Evolutionary conservation across 768 basidiomycete genomes (phyloP), one percentile per base, ranked within the genome.

Genomic region (Rhodocollybia butyracea): DNA sequence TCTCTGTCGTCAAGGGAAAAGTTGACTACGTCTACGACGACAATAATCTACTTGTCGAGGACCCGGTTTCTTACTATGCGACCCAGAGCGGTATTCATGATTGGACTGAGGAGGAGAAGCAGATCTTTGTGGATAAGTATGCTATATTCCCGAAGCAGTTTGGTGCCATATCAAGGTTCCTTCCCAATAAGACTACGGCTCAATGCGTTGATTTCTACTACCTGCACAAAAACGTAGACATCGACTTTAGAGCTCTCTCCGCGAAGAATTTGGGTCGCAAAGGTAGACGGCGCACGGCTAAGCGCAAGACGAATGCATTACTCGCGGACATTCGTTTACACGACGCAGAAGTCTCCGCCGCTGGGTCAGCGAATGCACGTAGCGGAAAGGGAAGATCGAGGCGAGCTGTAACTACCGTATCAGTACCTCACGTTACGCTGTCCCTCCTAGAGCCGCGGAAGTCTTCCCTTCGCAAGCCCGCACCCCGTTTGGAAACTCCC

Each of bases 201-300:
- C 90, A 97, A 77, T 97, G 94, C 66, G 90, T 98, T 43, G 82
- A 88, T 46, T 96, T 85, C 71, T 98, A 98, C 71, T 98, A 98
- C 69, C 75, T 96, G 48, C 91, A 94, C 73, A 98, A 98, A 79
- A 93, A 94, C 73, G 81, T 80, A 62, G 70, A 80, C 34, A 91
- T 94, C 64, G 88, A 94, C 70, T 95, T 94, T 71, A 83, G 90
- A 54, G 83, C 89, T 15, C 77, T 92, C 22, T 73, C 83, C 45
- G 81, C 80, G 61, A 80, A 82, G 59, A 86, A 82, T 13, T 81
- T 84, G 1, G 84, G 81, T 57, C 87, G 86, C 64, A 79, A 88
- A 40, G 77, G 86, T 50, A 80, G 80, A 21, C 73, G 82, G 29
- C 78, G 80, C 34, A 75, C 76, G 52, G 84, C 81, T 50, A 91